Base-by-base conservation (phyloP, 1,139 yeast species). In the Candida frijolesensis region DNA sequence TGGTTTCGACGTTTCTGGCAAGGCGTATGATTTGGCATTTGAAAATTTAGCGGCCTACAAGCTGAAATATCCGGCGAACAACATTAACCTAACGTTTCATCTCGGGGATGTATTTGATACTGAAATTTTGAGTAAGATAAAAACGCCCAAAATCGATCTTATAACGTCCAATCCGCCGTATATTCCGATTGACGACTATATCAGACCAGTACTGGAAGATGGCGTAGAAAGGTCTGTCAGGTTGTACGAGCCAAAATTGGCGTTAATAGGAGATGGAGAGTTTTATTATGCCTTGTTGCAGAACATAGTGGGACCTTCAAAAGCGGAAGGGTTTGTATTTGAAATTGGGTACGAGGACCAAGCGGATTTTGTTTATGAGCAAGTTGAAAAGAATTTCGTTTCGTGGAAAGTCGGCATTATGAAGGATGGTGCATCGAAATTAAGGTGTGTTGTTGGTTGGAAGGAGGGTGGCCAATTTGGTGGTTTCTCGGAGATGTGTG, bases 161-260 rank as follows among this genome's bases (percentile, higher is more conserved):
- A 63, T 94, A 1, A 79, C 87, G 0, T 82, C 96, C 19, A 94
- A 94, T 60, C 99, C 99, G 0, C 99, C 99, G 0, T 94, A 94
- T 61, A 85, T 94, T 9, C 84, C 92, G 0, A 15, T 47, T 2
- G 47, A 59, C 0, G 83, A 82, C 34, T 82, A 79, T 59, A 58
- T 60, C 2, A 56, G 48, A 44, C 66, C 61, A 37, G 55, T 49
- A 60, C 65, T 43, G 54, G 78, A 54, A 30, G 57, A 64, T 50
- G 78, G 77, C 1, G 67, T 72, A 0, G 86, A 83, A 49, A 66
- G 65, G 44, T 86, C 96, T 0, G 98, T 92, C 0, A 70, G 80
- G 33, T 49, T 66, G 22, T 86, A 79, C 63, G 99, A 94, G 67
- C 98, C 99, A 0, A 60, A 65, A 27, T 62, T 82, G 35, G 99